These are phyloP conservation scores for Rauvolfia tetraphylla DNA, from an alignment of 257 asterid genomes.

Conservation along the genomic window DNA sequence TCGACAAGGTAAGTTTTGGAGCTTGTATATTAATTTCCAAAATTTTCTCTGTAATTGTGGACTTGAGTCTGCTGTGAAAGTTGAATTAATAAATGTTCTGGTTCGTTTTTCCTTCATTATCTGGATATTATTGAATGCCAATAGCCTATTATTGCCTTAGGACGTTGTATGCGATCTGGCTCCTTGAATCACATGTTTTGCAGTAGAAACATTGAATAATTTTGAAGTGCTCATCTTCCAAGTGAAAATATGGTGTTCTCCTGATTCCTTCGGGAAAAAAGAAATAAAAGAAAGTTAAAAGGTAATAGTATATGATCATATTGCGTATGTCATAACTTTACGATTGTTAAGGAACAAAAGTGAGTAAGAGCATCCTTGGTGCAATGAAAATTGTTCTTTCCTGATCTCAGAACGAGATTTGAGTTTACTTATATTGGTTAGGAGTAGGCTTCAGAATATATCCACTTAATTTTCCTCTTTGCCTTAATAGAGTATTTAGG, in stretches of 20 bases:
- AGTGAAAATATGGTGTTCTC: neutral
- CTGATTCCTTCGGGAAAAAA: too few species aligned
- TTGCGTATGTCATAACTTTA: neutral
- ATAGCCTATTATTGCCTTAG: neutral
- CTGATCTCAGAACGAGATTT: neutral
- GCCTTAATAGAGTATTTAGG: neutral
- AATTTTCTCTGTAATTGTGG: neutral
- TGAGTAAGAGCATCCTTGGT: neutral
- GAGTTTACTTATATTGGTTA: neutral
- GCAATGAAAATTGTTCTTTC: neutral
- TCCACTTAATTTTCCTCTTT: neutral
- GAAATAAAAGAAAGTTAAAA: neutral
- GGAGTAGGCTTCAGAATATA: neutral
- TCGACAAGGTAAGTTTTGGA: slow-evolving; percentile 28
- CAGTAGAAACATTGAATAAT: neutral
- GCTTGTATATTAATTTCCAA: neutral
- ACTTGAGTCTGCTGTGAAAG: neutral
- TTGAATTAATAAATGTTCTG: neutral
- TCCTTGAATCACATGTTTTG: neutral
- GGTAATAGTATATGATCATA: neutral
- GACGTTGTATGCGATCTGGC: too few species aligned
- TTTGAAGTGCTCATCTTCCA: neutral
- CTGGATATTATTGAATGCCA: neutral
- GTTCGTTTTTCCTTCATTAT: neutral
- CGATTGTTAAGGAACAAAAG: neutral